Percentiles rank a stretch among this genome's conserved stretches.
These are phyloP conservation scores for Ulmus americana DNA, from an alignment of 331 rosid genomes.

Conservation along the genomic window DNA sequence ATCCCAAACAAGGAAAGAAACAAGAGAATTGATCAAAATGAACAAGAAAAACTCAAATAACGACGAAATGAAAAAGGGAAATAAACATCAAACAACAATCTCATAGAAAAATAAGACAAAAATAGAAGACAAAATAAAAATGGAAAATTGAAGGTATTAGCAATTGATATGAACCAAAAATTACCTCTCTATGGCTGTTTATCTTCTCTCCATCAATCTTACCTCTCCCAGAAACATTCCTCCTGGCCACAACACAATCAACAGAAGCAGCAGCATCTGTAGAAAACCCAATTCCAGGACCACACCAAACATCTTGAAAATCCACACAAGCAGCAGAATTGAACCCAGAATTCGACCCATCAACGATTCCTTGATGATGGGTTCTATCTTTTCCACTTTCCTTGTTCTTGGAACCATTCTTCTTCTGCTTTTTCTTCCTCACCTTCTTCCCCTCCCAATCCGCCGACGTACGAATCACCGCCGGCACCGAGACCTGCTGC, in stretches of 20 bases:
- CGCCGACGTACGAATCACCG: slow-evolving; percentile 61
- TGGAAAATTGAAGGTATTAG: background rate
- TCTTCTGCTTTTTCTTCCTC: slow-evolving; percentile 48
- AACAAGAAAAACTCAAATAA: background rate
- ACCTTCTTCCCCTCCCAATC: slow-evolving; percentile 64
- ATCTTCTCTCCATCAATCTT: slow-evolving; percentile 65
- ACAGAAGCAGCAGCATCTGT: slow-evolving; percentile 56
- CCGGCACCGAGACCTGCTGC: slow-evolving; percentile 83
- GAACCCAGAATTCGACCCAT: slow-evolving; percentile 33
- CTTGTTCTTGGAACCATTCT: slow-evolving; percentile 24
- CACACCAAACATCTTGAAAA: slow-evolving; percentile 95
- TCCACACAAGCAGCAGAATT: slow-evolving; percentile 46
- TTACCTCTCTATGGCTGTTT: slow-evolving; percentile 62
- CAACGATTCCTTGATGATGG: slow-evolving; percentile 33
- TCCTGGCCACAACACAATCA: slow-evolving; percentile 73
- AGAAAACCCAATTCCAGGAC: slow-evolving; percentile 87
- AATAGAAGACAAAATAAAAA: background rate
- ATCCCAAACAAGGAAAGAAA: background rate
- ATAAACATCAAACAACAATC: too few relatives aligned
- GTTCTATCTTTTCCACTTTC: slow-evolving; percentile 16
- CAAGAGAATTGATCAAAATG: background rate
- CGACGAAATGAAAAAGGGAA: background rate
- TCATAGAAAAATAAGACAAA: background rate
- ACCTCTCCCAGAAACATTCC: slow-evolving; percentile 56
- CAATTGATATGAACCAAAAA: background rate